Evolutionary conservation across 345 rosid species (phyloP).

Genomic region (Erucastrum elatum): DNA sequence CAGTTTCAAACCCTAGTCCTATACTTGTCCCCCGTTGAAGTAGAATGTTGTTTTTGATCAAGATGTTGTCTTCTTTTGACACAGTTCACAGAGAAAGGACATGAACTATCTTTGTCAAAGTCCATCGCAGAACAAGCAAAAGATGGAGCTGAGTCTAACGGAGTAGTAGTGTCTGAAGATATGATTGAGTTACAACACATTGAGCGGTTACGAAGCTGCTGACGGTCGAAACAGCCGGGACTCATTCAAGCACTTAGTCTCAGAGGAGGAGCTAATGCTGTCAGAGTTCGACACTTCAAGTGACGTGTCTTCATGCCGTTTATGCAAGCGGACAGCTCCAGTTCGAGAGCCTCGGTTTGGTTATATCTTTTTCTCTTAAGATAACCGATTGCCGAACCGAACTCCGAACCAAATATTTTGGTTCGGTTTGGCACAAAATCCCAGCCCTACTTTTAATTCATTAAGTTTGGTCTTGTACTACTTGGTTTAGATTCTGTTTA

Average conservation of each 20-base stretch:
- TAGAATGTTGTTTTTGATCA: slow-evolving; percentile 13
- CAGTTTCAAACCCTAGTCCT: not conserved
- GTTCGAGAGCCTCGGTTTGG: slow-evolving; percentile 80
- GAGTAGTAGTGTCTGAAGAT: slow-evolving; percentile 52
- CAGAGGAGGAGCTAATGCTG: slow-evolving; percentile 44
- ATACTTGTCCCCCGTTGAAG: not conserved
- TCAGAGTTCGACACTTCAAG: slow-evolving; percentile 47
- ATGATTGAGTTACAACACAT: slow-evolving; percentile 54
- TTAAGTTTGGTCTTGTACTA: not conserved
- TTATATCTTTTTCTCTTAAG: no score
- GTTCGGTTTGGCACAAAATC: no score
- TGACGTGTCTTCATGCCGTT: slow-evolving; percentile 91
- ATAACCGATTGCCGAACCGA: no score
- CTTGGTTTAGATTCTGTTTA: not conserved
- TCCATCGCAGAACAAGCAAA: slow-evolving; percentile 67
- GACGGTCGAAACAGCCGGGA: slow-evolving; percentile 90
- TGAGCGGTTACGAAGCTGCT: slow-evolving; percentile 92
- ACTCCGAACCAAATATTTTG: no score
- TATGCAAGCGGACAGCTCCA: slow-evolving; percentile 98
- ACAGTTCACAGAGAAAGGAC: slow-evolving; percentile 96
- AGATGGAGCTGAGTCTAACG: slow-evolving; percentile 44
- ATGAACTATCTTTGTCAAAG: slow-evolving; percentile 87
- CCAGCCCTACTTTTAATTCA: no score
- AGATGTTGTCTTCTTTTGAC: not conserved
- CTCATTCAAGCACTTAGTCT: slow-evolving; percentile 61